Percentiles rank a stretch among this genome's conserved stretches.
phyloP scores from a whole-genome alignment of 2,329 filamentous ascomycete genomes.

The Talaromyces albobiverticillius region DNA sequence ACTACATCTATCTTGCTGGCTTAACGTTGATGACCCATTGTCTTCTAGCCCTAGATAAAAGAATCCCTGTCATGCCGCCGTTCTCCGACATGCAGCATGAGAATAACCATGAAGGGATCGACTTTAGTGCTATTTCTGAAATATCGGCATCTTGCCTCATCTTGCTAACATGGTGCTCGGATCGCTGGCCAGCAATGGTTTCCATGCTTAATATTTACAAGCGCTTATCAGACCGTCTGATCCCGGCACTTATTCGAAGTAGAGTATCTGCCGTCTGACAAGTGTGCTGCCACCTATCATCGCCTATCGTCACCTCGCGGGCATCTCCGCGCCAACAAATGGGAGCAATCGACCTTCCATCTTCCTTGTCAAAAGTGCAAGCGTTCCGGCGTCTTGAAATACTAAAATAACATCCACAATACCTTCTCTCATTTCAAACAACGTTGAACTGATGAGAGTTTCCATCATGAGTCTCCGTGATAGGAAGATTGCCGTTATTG shows the following conservation, averaged over 20 bases:
- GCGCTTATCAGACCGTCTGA: conserved; percentile 19
- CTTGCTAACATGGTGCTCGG: conserved; percentile 21
- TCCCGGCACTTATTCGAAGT: no score
- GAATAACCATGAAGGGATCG: conserved; percentile 9
- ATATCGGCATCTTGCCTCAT: conserved; percentile 24
- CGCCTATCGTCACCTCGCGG: no score
- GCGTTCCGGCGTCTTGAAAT: no score
- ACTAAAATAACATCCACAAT: no score
- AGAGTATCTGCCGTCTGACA: no score
- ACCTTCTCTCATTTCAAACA: no score
- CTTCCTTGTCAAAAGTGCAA: no score
- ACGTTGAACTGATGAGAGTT: not conserved
- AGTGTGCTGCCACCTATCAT: no score
- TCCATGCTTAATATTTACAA: conserved; percentile 24
- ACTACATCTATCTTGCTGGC: conserved; percentile 31
- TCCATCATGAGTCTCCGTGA: conserved; percentile 25
- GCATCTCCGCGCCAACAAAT: no score
- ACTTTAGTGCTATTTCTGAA: conserved; percentile 24
- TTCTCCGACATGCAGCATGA: not conserved
- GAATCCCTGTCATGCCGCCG: conserved; percentile 1
- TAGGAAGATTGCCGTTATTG: conserved; percentile 31
- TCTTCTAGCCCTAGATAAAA: conserved; percentile 27
- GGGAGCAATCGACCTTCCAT: no score
- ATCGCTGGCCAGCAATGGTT: conserved; percentile 24
- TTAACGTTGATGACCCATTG: conserved; percentile 30